Percentiles rank a stretch among this genome's conserved stretches.
phyloP scores from a whole-genome alignment of 2,329 filamentous ascomycete genomes.

The Alternaria sp. region DNA sequence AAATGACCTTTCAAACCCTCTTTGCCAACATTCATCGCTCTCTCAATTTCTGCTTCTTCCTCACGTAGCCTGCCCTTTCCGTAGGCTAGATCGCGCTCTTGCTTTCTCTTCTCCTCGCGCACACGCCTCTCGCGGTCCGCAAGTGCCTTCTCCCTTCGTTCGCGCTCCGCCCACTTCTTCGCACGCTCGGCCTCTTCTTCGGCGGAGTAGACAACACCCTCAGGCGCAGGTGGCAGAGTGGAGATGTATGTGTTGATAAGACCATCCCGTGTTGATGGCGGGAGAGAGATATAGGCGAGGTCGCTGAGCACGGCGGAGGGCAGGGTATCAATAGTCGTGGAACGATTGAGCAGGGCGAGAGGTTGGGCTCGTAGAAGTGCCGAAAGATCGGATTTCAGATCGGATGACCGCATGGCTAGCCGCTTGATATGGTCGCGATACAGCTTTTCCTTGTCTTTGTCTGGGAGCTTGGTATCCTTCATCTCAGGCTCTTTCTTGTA shows the following conservation, averaged over 20 bases:
- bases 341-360: slow-evolving; percentile 65
- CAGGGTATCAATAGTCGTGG: slow-evolving; percentile 64
- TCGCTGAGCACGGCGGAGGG: slow-evolving; percentile 71
- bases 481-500: slow-evolving; percentile 82
- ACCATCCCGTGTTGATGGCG: slow-evolving; percentile 67
- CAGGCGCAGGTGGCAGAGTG: slow-evolving; percentile 67
- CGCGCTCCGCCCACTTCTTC: slow-evolving; percentile 46
- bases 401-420: slow-evolving; percentile 69
- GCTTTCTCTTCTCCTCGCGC: slow-evolving; percentile 68
- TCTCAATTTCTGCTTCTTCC: slow-evolving; percentile 72
- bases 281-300: slow-evolving; percentile 73
- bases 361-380: slow-evolving; percentile 70
- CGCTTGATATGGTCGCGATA: slow-evolving; percentile 78
- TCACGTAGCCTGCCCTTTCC: slow-evolving; percentile 70
- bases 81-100: slow-evolving; percentile 66
- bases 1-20: slow-evolving; percentile 71
- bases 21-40: slow-evolving; percentile 74
- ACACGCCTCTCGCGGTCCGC: slow-evolving; percentile 69
- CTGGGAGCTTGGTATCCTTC: slow-evolving; percentile 68
- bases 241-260: slow-evolving; percentile 73
- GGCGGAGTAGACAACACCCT: slow-evolving; percentile 49
- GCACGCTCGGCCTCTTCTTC: slow-evolving; percentile 62
- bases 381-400: slow-evolving; percentile 74
- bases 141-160: slow-evolving; percentile 70
- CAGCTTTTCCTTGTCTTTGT: slow-evolving; percentile 78